Evolutionary conservation across 2,329 filamentous ascomycete species (phyloP).

Genomic region (Nemania sp.): DNA sequence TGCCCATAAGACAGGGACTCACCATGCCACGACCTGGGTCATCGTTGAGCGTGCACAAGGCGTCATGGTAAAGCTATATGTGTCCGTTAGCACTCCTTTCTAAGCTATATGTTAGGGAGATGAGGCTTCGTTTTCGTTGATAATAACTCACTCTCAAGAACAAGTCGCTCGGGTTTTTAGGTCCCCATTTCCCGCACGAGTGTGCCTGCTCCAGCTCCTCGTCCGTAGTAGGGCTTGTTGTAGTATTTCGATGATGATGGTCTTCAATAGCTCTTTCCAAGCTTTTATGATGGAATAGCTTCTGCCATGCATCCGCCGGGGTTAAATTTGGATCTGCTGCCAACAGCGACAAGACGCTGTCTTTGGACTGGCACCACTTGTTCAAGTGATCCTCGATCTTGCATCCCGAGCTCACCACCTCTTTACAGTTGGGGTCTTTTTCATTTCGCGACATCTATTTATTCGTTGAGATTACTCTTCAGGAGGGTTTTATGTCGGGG

Average conservation of each 20-base stretch:
- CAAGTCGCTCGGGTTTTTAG: slow-evolving; percentile 71
- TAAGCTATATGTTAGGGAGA: background rate
- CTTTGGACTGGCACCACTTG: slow-evolving; percentile 62
- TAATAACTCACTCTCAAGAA: slow-evolving; percentile 67
- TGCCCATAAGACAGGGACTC: slow-evolving; percentile 65
- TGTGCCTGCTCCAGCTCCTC: slow-evolving; percentile 66
- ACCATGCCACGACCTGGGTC: slow-evolving; percentile 64
- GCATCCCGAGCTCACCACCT: slow-evolving; percentile 21
- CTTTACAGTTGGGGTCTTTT: slow-evolving; percentile 8
- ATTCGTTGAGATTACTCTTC: background rate
- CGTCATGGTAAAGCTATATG: slow-evolving; percentile 73
- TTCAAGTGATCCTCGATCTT: slow-evolving; percentile 62
- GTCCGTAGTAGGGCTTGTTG: slow-evolving; percentile 41
- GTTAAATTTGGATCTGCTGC: slow-evolving; percentile 64
- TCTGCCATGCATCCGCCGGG: slow-evolving; percentile 66
- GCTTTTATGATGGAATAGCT: slow-evolving; percentile 61
- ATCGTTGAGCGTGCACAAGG: slow-evolving; percentile 66
- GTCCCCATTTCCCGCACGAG: slow-evolving; percentile 76
- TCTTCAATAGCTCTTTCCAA: slow-evolving; percentile 12
- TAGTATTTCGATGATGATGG: slow-evolving; percentile 39
- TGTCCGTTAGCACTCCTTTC: slow-evolving; percentile 15
- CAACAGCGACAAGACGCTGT: slow-evolving; percentile 69
- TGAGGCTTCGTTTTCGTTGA: background rate
- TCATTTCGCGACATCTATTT: slow-evolving; percentile 7
- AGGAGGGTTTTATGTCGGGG: background rate